Evolutionary conservation across 1,139 yeast species (phyloP), one percentile per base, ranked within the genome.

Genomic region (Blastobotrys aristatus): DNA sequence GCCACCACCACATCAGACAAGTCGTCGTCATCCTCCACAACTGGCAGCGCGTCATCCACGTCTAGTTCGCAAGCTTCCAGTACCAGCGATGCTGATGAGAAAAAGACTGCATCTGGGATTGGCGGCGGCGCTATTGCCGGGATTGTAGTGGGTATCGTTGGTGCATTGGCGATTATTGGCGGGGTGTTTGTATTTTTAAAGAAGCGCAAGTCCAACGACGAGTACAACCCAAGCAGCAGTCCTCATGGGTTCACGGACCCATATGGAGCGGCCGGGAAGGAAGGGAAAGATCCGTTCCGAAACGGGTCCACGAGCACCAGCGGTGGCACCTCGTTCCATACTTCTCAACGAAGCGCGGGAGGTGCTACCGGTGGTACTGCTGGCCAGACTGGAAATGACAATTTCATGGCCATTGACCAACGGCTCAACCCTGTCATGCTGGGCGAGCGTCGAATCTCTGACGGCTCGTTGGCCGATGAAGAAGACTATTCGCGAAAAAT

Each of bases 401-500:
- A 18, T n/a, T 65, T 80, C 72, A 44, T 76, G 49, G 71, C 82
- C 45, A 82, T 80, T 50, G 90, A 84, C 64, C 86, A 83, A 41
- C 71, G 87, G 51, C 67, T 81, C 53, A 80, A 81, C 60, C 85
- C 87, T 2, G 72, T 77, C 41, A 78, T 83, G 81, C 71, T 84
- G 66, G 88, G 87, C 22, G 79, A 86, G 63, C 76, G 88, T 53
- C 73, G 94, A 53, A 69, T 84, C 49, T 76, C 84, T 50, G 89
- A 83, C 60, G 90, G 89, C 13, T 77, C 85, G 21, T 71, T 84
- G 53, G 90, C 88, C 13, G 94, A 84, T 62, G 89, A 84, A 54
- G 77, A 85, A 11, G 92, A 84, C 63, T 84, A 84, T 66, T 75
- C 84, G 43, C 73, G 89, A 56, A 83, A 84, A 65, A 79, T 83